Base-by-base conservation (phyloP, 192 early-diverging fungal species). In the Coemansia sp. region DNA sequence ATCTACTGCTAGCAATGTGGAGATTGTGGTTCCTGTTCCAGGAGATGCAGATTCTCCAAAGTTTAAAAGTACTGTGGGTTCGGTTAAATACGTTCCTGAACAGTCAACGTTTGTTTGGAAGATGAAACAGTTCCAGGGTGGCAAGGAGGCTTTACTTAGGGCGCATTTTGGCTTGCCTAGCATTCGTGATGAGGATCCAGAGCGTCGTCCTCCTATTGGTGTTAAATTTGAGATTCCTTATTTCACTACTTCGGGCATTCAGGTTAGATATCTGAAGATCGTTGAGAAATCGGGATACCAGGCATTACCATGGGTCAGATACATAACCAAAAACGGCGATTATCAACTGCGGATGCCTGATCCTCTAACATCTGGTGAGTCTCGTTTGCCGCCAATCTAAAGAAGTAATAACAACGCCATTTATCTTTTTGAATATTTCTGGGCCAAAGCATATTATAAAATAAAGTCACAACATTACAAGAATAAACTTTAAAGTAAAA, bases 71-170 rank as follows among this genome's bases (percentile, higher is more conserved):
- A 93, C 88, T 19, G 89, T 94, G 64, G 97, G 97, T 0, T 88
- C 87, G 8, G 95, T 93, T 48, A 81, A 86, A 63, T 99, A 99
- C 64, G 89, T 86, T n/a, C 97, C 95, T 8, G 97, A 99, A 69
- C 90, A 89, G 68, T 89, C 91, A 41, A 91, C 93, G 34, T 85
- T 97, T 55, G 90, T 99, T 14, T 99, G 97, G 97, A 97, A 94
- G 76, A 94, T 99, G 64, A 96, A 95, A 81, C 91, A 95, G 69
- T 98, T 99, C 85, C 94, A 92, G 59, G 97, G 97, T 47, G 94
- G 94, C 57, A 97, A 97, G 79, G 97, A 99, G 67, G 96, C 93
- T 58, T 82, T 94, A 58, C 89, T 97, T 84, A 84, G 90, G 30
- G 89, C 92, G 24, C 89, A 93, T 66, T 94, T 92, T 84, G 89